These are phyloP conservation scores for Leishmania tarentolae DNA, from an alignment of 208 protist species.

Conservation along the genomic window DNA sequence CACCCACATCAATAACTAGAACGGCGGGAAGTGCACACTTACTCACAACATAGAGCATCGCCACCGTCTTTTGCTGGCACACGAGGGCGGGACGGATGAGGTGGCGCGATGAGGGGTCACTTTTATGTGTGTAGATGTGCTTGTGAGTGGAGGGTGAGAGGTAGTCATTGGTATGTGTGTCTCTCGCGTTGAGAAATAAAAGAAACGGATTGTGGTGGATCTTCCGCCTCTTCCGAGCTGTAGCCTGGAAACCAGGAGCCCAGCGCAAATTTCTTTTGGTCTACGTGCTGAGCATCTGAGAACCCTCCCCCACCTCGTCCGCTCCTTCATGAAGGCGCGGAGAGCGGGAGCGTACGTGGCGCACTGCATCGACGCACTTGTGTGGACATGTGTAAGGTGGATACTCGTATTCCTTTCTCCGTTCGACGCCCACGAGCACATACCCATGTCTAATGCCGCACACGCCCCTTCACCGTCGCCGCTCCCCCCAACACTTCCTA, in stretches of 20 bases:
- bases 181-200: background rate
- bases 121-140: background rate
- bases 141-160: background rate
- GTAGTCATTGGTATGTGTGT: background rate
- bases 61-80: background rate
- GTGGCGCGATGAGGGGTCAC: background rate
- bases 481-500: background rate
- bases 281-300: background rate
- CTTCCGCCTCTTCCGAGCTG: background rate
- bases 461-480: background rate
- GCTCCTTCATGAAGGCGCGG: background rate
- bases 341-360: background rate
- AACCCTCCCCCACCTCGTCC: background rate
- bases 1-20: background rate
- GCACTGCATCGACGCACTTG: background rate
- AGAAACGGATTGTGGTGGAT: background rate
- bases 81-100: background rate
- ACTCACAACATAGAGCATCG: background rate
- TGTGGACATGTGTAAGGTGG: background rate
- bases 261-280: background rate
- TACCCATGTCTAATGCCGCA: background rate
- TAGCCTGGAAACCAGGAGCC: background rate
- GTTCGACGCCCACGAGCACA: background rate
- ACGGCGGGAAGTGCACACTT: background rate
- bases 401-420: slow-evolving; percentile 6